Evolutionary conservation across 2,329 filamentous ascomycete genomes (phyloP).

Genomic region (Graphilbum ipis-grandicollis): DNA sequence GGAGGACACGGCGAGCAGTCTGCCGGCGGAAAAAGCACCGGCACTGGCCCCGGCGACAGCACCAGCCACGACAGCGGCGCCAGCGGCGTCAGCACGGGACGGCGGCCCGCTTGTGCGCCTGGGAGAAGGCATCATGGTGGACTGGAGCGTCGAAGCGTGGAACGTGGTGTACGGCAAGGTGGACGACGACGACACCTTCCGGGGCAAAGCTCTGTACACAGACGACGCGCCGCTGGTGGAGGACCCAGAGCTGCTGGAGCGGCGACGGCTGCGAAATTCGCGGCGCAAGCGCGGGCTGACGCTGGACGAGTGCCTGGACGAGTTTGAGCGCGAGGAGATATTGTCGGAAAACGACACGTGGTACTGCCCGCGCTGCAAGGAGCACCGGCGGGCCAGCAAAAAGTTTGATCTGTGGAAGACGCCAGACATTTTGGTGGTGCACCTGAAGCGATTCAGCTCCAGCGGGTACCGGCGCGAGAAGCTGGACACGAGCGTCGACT

Average conservation of each 20-base stretch:
- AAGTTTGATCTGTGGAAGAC: conserved; percentile 96
- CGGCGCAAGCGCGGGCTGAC: conserved; percentile 63
- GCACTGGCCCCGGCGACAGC: no score
- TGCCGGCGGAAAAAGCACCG: no score
- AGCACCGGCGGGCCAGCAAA: conserved; percentile 81
- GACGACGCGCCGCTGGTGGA: conserved; percentile 25
- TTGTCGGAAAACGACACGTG: conserved; percentile 91
- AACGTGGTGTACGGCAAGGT: conserved; percentile 50
- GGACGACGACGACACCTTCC: conserved; percentile 25
- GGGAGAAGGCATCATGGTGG: conserved; percentile 71
- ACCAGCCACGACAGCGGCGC: no score
- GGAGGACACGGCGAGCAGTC: no score
- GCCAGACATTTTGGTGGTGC: conserved; percentile 85
- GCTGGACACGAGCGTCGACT: conserved; percentile 78
- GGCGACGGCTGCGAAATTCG: conserved; percentile 41
- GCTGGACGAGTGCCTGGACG: conserved; percentile 79
- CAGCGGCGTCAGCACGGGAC: conserved; percentile 11
- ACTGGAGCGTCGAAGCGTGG: conserved; percentile 60
- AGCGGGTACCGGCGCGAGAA: conserved; percentile 73
- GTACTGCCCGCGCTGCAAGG: conserved; percentile 94
- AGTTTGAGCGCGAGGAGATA: conserved; percentile 87
- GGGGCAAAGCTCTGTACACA: conserved; percentile 43
- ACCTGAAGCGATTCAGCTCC: conserved; percentile 89
- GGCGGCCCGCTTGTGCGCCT: conserved; percentile 55
- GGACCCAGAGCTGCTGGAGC: conserved; percentile 47